A percentile compares a stretch with the other conserved stretches of the same genome.
These are phyloP conservation scores for Brassica cretica DNA, from an alignment of 345 rosid species.

Conservation along the genomic window DNA sequence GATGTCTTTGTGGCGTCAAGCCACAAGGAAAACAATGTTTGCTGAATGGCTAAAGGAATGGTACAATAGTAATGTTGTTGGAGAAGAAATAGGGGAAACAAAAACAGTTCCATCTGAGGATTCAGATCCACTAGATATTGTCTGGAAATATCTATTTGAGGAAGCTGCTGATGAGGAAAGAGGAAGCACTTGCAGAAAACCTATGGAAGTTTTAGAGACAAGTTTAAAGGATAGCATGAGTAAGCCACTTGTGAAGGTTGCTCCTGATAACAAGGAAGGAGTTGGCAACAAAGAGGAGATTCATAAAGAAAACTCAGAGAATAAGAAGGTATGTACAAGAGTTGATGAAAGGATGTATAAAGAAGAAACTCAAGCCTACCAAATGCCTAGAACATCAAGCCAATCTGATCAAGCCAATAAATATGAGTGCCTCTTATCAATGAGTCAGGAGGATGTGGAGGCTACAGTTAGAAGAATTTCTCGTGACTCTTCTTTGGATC, in stretches of 20 bases:
- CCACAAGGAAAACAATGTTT: constrained; percentile 78
- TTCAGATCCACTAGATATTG: constrained; percentile 58
- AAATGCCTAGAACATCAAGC: neutral
- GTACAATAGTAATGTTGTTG: constrained; percentile 52
- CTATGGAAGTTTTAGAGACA: constrained; percentile 18
- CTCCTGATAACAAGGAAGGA: constrained; percentile 11
- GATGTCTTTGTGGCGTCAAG: constrained; percentile 63
- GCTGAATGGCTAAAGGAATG: constrained; percentile 78
- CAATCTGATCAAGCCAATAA: neutral
- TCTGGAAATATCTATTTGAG: constrained; percentile 55
- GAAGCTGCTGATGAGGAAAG: constrained; percentile 40
- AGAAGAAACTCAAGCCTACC: constrained; percentile 32
- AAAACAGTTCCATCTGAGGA: constrained; percentile 29
- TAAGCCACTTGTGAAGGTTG: constrained; percentile 31
- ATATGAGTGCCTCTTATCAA: constrained; percentile 40
- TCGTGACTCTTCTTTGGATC: constrained; percentile 62
- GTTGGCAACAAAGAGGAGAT: constrained; percentile 25
- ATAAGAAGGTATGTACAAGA: constrained; percentile 29
- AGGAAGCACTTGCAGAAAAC: constrained; percentile 28
- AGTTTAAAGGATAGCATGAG: constrained; percentile 1
- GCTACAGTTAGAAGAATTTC: constrained; percentile 69
- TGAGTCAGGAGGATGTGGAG: constrained; percentile 67
- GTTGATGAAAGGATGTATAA: constrained; percentile 31
- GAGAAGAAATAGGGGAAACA: constrained; percentile 34
- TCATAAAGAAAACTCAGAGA: constrained; percentile 29